These are phyloP conservation scores for Fusarium algeriense DNA, from an alignment of 2,329 filamentous ascomycete genomes.

Conservation along the genomic window DNA sequence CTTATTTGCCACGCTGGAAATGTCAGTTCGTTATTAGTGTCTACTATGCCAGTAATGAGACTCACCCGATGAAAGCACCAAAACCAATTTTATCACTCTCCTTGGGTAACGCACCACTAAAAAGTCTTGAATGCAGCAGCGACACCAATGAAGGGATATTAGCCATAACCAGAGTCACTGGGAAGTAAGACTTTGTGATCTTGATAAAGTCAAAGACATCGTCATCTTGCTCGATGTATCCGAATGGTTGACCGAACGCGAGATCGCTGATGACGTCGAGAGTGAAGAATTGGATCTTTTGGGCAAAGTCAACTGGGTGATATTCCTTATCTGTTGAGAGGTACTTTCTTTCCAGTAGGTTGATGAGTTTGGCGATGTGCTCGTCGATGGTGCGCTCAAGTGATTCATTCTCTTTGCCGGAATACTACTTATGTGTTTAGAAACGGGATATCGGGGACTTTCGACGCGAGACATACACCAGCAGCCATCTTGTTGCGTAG, in stretches of 20 bases:
- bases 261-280: slow-evolving; percentile 66
- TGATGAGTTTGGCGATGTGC: slow-evolving; percentile 59
- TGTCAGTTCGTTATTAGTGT: slow-evolving; percentile 43
- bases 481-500: slow-evolving; percentile 63
- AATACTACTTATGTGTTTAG: slow-evolving; percentile 56
- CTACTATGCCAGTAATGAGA: background rate
- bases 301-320: slow-evolving; percentile 59
- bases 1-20: slow-evolving; percentile 30
- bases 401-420: slow-evolving; percentile 65
- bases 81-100: slow-evolving; percentile 48
- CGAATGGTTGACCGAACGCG: slow-evolving; percentile 63
- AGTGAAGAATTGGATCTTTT: slow-evolving; percentile 63
- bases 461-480: slow-evolving; percentile 54
- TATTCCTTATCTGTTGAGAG: slow-evolving; percentile 48
- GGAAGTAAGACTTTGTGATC: slow-evolving; percentile 15
- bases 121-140: background rate
- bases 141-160: slow-evolving; percentile 8
- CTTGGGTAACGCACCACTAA: slow-evolving; percentile 51
- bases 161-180: slow-evolving; percentile 3
- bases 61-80: slow-evolving; percentile 21
- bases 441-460: no score
- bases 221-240: slow-evolving; percentile 59
- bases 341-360: slow-evolving; percentile 60
- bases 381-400: slow-evolving; percentile 64
- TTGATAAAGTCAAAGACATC: slow-evolving; percentile 59